phyloP scores from a whole-genome alignment of 1,284 basidiomycete species.

The Trichosporon sp. region DNA sequence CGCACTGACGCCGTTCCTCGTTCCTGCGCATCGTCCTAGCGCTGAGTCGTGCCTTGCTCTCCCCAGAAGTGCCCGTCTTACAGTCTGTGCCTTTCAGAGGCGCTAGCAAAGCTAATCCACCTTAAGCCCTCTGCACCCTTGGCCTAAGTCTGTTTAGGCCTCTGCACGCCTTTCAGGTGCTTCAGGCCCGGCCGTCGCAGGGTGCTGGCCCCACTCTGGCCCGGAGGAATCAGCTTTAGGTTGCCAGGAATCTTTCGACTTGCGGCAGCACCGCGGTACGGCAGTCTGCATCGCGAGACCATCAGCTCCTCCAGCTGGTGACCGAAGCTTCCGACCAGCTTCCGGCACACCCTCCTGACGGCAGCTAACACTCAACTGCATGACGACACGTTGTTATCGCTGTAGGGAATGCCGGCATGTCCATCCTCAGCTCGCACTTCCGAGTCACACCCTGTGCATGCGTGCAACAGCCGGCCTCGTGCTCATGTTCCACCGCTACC shows the following conservation, averaged over 20 bases:
- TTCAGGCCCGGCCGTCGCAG: no score
- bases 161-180: neutral
- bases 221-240: slow-evolving; percentile 14
- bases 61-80: no score
- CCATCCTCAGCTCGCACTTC: neutral
- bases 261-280: no score
- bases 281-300: no score
- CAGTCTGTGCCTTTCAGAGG: neutral
- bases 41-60: neutral
- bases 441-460: neutral
- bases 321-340: slow-evolving; percentile 4
- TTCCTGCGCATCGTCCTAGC: neutral
- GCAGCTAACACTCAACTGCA: neutral
- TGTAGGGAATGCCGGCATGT: neutral
- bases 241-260: neutral
- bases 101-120: slow-evolving; percentile 15
- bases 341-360: neutral
- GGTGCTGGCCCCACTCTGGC: neutral
- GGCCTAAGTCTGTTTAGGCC: neutral
- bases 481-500: neutral
- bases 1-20: neutral
- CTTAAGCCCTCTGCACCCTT: slow-evolving; percentile 6
- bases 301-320: neutral
- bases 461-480: neutral
- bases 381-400: slow-evolving; percentile 15